These are phyloP conservation scores for Phytophthora sojae DNA, from an alignment of 352 stramenopile species.

Conservation along the genomic window DNA sequence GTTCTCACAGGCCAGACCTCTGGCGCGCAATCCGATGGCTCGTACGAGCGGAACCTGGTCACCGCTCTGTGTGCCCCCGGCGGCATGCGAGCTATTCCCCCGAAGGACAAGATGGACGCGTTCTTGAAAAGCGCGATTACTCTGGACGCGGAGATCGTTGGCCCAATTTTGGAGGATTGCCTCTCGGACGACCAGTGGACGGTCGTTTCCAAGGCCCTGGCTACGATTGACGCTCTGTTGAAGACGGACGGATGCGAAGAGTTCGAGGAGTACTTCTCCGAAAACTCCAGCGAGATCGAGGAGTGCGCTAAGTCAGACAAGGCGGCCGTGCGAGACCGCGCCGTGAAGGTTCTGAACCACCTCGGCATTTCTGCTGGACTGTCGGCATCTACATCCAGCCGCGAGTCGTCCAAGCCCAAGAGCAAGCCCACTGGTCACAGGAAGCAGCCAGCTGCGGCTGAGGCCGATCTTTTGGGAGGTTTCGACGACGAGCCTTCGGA, in stretches of 20 bases:
- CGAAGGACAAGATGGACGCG: conserved; percentile 93
- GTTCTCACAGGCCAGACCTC: conserved; percentile 66
- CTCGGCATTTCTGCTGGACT: conserved; percentile 57
- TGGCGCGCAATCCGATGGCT: conserved; percentile 84
- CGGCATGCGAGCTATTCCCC: conserved; percentile 95
- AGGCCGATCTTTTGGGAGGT: conserved; percentile 76
- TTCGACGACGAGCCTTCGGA: conserved; percentile 66
- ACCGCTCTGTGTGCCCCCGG: conserved; percentile 92
- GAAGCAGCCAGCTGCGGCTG: conserved; percentile 45
- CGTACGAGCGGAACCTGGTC: conserved; percentile 95
- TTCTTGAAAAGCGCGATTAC: conserved; percentile 92
- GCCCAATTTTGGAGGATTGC: conserved; percentile 94
- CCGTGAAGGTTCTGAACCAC: conserved; percentile 74
- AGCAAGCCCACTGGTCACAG: conserved; percentile 42
- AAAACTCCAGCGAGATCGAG: conserved; percentile 83
- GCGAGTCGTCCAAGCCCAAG: conserved; percentile 37
- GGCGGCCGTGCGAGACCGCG: conserved; percentile 75
- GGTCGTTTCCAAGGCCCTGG: conserved; percentile 94
- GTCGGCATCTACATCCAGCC: conserved; percentile 33
- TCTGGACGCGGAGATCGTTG: conserved; percentile 94
- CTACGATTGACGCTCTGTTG: conserved; percentile 92
- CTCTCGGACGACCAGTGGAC: conserved; percentile 91
- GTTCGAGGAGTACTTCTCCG: conserved; percentile 86
- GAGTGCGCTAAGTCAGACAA: conserved; percentile 80
- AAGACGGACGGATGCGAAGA: conserved; percentile 85